phyloP scores from a whole-genome alignment of 768 basidiomycete species.

The Lepiota brunneoincarnata region DNA sequence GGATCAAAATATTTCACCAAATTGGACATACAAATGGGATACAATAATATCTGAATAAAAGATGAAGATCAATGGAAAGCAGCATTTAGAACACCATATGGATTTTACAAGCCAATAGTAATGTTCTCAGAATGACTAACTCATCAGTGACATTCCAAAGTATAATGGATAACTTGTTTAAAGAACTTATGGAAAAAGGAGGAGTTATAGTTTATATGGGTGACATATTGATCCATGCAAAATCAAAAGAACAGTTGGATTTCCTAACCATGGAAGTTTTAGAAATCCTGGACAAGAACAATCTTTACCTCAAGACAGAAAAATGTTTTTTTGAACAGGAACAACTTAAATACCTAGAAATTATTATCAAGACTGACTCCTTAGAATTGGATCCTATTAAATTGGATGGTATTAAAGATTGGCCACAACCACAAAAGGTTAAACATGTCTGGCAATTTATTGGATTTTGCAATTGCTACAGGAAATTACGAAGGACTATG shows the following conservation, averaged over 20 bases:
- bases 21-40: slow-evolving; percentile 35
- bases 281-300: slow-evolving; percentile 22
- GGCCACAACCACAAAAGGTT: slow-evolving; percentile 26
- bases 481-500: slow-evolving; percentile 29
- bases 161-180: slow-evolving; percentile 25
- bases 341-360: slow-evolving; percentile 33
- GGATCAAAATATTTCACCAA: slow-evolving; percentile 26
- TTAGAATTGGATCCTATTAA: slow-evolving; percentile 33
- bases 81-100: slow-evolving; percentile 34
- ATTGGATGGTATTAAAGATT: slow-evolving; percentile 24
- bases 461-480: slow-evolving; percentile 38
- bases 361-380: slow-evolving; percentile 15
- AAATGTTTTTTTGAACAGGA: slow-evolving; percentile 35
- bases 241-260: slow-evolving; percentile 18
- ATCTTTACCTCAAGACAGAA: slow-evolving; percentile 33
- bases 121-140: slow-evolving; percentile 39
- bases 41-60: slow-evolving; percentile 30
- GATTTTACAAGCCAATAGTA: slow-evolving; percentile 33
- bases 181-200: slow-evolving; percentile 29
- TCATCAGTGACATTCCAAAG: slow-evolving; percentile 34
- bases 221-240: slow-evolving; percentile 35
- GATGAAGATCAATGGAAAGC: slow-evolving; percentile 43
- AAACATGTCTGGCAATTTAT: slow-evolving; percentile 38
- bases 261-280: slow-evolving; percentile 15
- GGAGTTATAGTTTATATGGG: slow-evolving; percentile 40